Evolutionary conservation across 192 early-diverging fungal species (phyloP), one percentile per base, ranked within the genome.

Genomic region (Coemansia sp.): DNA sequence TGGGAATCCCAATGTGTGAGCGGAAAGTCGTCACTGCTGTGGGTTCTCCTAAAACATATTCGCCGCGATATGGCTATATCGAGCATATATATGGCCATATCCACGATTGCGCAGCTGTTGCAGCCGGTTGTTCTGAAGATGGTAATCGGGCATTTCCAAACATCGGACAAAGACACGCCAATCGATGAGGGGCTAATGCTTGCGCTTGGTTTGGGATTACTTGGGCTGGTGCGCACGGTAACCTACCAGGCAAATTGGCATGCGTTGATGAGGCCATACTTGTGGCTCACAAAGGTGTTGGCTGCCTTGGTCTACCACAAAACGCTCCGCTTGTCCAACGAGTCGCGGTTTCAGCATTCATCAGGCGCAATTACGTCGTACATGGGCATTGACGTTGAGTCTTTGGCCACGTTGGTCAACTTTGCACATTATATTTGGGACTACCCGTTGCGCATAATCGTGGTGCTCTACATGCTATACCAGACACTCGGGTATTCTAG

Each of bases 301-400:
- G 65, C 64, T 3, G 70, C 59, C 0, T 32, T 66, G 16, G 40
- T 62, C 38, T 63, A 49, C 33, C 60, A 46, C 54, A 69, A 62
- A 40, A 40, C 32, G 2, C 47, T 69, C 24, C 56, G 18, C 3
- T 29, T 69, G 42, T 58, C 67, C 8, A 69, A 23, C 56, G 61
- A 63, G 28, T 63, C 87, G 44, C 82, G 92, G 12, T 87, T 90
- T 56, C 61, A 67, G 16, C 91, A 89, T 35, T 92, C 95, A 12
- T 86, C 88, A 38, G 89, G 89, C 29, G 88, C 91, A 65, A 87
- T 92, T 49, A 83, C 84, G 24, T 83, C 84, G 33, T 64, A 85
- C 49, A 85, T 88, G 82, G 82, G 82, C 35, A 83, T 87, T 10
- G 88, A 90, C 73, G 80, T 57, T 48, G 67, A 50, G 7, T 30